Percentiles rank a stretch among this genome's conserved stretches.
phyloP scores from a whole-genome alignment of 768 basidiomycete genomes.

The Cytidiella melzeri region DNA sequence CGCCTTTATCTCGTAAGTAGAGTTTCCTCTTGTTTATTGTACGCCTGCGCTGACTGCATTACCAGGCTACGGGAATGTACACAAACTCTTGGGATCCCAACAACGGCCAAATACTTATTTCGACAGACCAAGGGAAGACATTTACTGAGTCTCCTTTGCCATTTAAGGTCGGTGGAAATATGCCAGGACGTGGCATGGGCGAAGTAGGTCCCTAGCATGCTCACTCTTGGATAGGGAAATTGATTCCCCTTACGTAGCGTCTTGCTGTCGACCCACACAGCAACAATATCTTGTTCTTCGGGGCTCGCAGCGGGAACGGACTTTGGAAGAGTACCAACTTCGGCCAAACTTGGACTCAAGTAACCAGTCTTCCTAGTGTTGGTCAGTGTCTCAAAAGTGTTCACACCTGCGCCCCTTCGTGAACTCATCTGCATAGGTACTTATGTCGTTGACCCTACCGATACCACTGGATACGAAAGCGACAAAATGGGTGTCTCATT shows the following conservation, averaged over 20 bases:
- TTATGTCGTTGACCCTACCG: constrained; percentile 46
- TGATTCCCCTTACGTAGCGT: constrained; percentile 43
- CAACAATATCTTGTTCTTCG: constrained; percentile 57
- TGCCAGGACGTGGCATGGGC: constrained; percentile 66
- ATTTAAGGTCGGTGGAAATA: constrained; percentile 66
- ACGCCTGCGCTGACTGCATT: too few species aligned
- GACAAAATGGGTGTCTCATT: constrained; percentile 44
- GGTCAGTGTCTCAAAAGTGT: constrained; percentile 32
- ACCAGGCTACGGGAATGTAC: constrained; percentile 57
- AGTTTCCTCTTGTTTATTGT: too few species aligned
- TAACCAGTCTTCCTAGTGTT: constrained; percentile 51
- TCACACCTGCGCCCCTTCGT: background rate
- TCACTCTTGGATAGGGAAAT: background rate
- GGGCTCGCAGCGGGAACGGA: constrained; percentile 58
- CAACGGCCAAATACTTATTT: constrained; percentile 57
- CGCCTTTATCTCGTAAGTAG: constrained; percentile 44
- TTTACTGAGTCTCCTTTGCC: constrained; percentile 47
- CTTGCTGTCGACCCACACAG: constrained; percentile 58
- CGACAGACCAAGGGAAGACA: constrained; percentile 52
- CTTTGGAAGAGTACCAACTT: constrained; percentile 61
- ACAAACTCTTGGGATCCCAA: constrained; percentile 59
- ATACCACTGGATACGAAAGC: constrained; percentile 35
- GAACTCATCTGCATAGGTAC: constrained; percentile 32
- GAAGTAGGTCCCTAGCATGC: constrained; percentile 31
- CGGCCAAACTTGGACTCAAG: constrained; percentile 52